Evolutionary conservation across 23 red algal genomes (phyloP), one percentile per base, ranked within the genome.

Genomic region (Gracilaria domingensis): DNA sequence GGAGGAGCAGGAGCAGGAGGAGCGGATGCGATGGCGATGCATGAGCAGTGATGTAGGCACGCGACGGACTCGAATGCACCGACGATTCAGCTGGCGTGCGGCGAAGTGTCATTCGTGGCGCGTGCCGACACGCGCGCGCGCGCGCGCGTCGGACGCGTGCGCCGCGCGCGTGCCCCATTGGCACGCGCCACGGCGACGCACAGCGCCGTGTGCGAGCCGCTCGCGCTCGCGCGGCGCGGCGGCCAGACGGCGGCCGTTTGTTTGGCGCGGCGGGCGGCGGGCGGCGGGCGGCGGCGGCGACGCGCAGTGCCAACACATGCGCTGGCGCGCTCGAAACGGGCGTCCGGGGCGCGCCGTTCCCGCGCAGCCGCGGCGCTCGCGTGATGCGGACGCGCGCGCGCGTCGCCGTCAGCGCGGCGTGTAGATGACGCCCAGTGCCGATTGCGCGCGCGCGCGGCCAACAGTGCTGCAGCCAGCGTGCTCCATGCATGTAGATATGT

Each of bases 21-120:
- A 67, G 62, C 67, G 24, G 2, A 20, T 40, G 67, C 20, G 9
- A 35, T 6, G 0, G 38, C 38, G 35, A 73, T 77, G 72, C 45
- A 77, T 77, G 72, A 49, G 72, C 11, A 23, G 72, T 25, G 40
- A 77, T 77, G 72, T 77, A 49, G 23, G 72, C 72, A 42, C 72
- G 45, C 23, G 26, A 14, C 42, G 23, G 33, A 40, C 67, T n/a
- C 33, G 34, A 29, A 40, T 23, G 33, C 17, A 39, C 36, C 67
- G 38, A 20, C 35, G 62, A 67, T 67, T 67, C 62, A 67, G 62
- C 62, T 67, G 62, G 62, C 24, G 62, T 18, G 26, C 1, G 5
- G 67, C 8, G 69, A 74, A 74, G 69, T 74, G 69, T 74, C 69
- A 74, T 74, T 74, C 5, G 34, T n/a, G 36, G 69, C 62, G 33